Base-by-base conservation (phyloP, 2,329 filamentous ascomycete genomes). In the Clonostachys rhizophaga region DNA sequence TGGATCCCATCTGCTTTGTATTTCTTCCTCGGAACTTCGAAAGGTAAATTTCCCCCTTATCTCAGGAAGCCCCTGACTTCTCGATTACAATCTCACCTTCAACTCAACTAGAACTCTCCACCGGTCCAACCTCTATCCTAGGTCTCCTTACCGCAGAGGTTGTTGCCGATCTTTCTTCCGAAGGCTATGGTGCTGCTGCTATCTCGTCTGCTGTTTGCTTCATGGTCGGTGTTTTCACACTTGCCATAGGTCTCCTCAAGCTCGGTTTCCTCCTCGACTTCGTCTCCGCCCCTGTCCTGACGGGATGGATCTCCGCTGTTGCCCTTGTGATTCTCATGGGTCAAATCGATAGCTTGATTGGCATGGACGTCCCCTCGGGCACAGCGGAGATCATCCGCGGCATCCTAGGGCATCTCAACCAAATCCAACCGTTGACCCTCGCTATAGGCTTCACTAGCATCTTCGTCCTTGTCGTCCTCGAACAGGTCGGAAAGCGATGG, bases 191-290 rank as follows among this genome's bases (percentile, higher is more conserved):
- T 3, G 70, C 78, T 2, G 71, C 76, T 17, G 70, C 77, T 34
- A 79, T 86, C 34, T 78, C 81, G 3, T 78, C 78, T 0, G 81
- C 80, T 8, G 73, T 85, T 2, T 79, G 82, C 12, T 74, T 86
- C 58, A 78, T 81, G 64, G 80, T 85, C 51, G 83, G 83, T 0
- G 67, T 83, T 4, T 83, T 81, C 54, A 70, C 76, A 14, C 70
- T 86, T 18, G 68, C 72, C 14, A 64, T 86, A 4, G 83, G 83
- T 0, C 67, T 85, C 2, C 67, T 85, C 18, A 82, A 81, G 45
- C 74, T 86, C 6, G 82, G 82, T 1, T 86, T 84, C 58, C 67
- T 86, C 6, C 70, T 86, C 17, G 81, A 86, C 50, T 86, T 84
- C 54, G 79, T 86, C 53, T 84, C 82, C 0, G 71, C 82, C 2